Evolutionary conservation across 2,329 filamentous ascomycete species (phyloP).

Genomic region (Fusarium sp.): DNA sequence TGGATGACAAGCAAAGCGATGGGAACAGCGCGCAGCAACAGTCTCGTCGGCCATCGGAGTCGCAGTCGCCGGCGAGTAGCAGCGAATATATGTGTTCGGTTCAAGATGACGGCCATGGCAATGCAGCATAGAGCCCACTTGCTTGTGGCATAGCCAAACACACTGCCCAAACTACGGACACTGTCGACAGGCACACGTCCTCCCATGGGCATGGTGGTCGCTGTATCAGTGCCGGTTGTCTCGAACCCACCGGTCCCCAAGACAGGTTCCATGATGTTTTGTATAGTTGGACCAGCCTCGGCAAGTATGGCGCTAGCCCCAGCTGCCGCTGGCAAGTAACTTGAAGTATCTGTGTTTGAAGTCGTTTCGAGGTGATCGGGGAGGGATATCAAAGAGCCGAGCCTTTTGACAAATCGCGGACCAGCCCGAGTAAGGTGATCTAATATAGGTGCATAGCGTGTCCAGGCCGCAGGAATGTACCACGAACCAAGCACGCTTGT

Average conservation of each 20-base stretch:
- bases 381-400: conserved; percentile 71
- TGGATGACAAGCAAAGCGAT: conserved; percentile 77
- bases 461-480: conserved; percentile 68
- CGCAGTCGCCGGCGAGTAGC: conserved; percentile 84
- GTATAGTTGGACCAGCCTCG: conserved; percentile 41
- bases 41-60: conserved; percentile 76
- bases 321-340: conserved; percentile 33
- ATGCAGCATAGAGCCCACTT: conserved; percentile 93
- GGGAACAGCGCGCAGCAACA: conserved; percentile 76
- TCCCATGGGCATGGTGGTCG: conserved; percentile 47
- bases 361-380: conserved; percentile 66
- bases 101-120: conserved; percentile 85
- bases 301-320: conserved; percentile 37
- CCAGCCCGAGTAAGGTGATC: conserved; percentile 76
- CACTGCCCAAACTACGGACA: conserved; percentile 78
- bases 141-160: conserved; percentile 91
- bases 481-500: conserved; percentile 50
- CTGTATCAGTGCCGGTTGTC: conserved; percentile 18
- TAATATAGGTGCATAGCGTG: conserved; percentile 70
- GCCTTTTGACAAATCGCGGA: conserved; percentile 75
- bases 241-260: conserved; percentile 24
- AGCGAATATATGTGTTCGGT: conserved; percentile 93
- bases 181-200: conserved; percentile 67
- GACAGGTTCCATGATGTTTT: conserved; percentile 47
- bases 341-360: conserved; percentile 61